Evolutionary conservation across 768 basidiomycete species (phyloP).

Genomic region (Baorangia bicolor): DNA sequence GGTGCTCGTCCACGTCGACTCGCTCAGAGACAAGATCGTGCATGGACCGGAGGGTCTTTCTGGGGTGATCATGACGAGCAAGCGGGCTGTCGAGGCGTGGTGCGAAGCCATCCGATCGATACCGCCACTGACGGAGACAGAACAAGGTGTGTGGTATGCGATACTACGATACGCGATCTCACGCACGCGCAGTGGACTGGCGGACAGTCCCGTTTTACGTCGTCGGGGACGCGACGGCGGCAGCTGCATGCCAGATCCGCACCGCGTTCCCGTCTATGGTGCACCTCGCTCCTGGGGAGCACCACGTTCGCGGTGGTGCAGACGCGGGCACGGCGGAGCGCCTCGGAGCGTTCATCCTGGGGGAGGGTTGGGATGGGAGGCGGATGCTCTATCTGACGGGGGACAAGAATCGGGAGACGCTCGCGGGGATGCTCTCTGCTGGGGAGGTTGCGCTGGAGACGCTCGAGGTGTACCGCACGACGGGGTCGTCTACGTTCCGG

Average conservation of each 20-base stretch:
- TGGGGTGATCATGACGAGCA: constrained; percentile 80
- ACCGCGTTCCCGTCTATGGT: constrained; percentile 38
- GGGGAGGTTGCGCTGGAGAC: constrained; percentile 45
- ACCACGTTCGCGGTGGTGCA: constrained; percentile 41
- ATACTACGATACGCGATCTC: background rate
- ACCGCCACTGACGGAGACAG: background rate
- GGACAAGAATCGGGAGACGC: constrained; percentile 79
- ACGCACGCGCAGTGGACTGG: constrained; percentile 45
- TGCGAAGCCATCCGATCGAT: constrained; percentile 35
- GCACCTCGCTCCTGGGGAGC: constrained; percentile 28
- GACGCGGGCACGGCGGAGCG: constrained; percentile 67
- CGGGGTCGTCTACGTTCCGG: constrained; percentile 51
- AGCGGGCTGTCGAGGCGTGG: constrained; percentile 76
- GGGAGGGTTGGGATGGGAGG: constrained; percentile 23
- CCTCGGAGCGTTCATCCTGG: constrained; percentile 63
- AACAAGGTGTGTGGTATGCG: constrained; percentile 14
- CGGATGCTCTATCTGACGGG: constrained; percentile 74
- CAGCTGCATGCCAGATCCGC: constrained; percentile 36
- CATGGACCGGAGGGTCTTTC: constrained; percentile 39
- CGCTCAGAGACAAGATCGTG: constrained; percentile 43
- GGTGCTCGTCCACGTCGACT: constrained; percentile 45
- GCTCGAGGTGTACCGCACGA: constrained; percentile 72
- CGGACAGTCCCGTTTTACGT: constrained; percentile 67
- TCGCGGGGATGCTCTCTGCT: constrained; percentile 49
- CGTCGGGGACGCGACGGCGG: constrained; percentile 67